Conservation (phyloP, 2,329 filamentous ascomycete species). For the Corinectria fuckeliana region DNA sequence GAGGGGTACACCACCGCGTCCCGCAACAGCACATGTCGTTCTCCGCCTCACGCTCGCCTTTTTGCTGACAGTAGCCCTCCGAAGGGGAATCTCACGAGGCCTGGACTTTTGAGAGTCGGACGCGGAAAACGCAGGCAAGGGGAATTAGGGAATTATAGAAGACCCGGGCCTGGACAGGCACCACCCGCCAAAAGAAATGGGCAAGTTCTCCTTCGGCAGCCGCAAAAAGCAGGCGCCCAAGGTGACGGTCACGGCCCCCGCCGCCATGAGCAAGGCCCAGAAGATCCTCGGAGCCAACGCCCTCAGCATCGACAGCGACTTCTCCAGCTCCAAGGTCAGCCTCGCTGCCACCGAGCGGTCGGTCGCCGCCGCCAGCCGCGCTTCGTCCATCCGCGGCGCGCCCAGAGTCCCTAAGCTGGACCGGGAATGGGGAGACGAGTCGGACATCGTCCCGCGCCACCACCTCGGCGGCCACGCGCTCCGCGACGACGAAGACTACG, state of each 20-base stretch:
- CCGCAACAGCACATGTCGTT: slow-evolving; percentile 36
- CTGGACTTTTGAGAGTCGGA: slow-evolving; percentile 17
- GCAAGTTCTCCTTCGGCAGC: slow-evolving; percentile 38
- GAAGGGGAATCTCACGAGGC: slow-evolving; percentile 22
- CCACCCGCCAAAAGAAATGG: slow-evolving; percentile 32
- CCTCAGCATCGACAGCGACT: slow-evolving; percentile 35
- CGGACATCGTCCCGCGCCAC: slow-evolving; percentile 36
- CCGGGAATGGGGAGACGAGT: slow-evolving; percentile 38
- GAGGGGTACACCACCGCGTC: slow-evolving; percentile 16
- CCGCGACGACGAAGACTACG: slow-evolving; percentile 14
- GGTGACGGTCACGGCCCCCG: slow-evolving; percentile 36
- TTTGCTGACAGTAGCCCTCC: slow-evolving; percentile 32
- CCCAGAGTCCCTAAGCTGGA: neutral
- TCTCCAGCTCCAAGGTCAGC: slow-evolving; percentile 33
- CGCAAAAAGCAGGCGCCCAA: slow-evolving; percentile 40
- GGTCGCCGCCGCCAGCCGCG: slow-evolving; percentile 9
- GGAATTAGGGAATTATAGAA: slow-evolving; percentile 13
- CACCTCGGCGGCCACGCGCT: slow-evolving; percentile 25
- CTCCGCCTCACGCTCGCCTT: slow-evolving; percentile 23
- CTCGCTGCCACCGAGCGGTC: slow-evolving; percentile 25
- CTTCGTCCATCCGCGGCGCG: slow-evolving; percentile 10
- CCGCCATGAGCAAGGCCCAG: slow-evolving; percentile 37
- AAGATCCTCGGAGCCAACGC: slow-evolving; percentile 37
- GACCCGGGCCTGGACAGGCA: slow-evolving; percentile 1
- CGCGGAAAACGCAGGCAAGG: neutral